phyloP scores from a whole-genome alignment of 2,329 filamentous ascomycete genomes.

The Rhexocercosporidium sp. region DNA sequence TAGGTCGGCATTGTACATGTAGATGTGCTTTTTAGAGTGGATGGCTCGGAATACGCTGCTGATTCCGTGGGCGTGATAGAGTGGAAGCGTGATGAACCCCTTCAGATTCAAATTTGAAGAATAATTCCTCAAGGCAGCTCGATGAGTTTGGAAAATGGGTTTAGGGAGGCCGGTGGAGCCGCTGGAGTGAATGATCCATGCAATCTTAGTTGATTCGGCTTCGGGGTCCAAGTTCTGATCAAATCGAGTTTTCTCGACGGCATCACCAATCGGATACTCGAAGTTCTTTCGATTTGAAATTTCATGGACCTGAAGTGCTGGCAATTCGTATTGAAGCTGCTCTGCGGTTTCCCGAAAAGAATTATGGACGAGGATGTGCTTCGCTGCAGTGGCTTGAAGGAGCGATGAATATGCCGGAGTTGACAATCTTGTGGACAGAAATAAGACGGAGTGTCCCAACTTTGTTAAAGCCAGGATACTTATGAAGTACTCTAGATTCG shows the following conservation, averaged over 20 bases:
- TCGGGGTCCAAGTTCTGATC: conserved; percentile 45
- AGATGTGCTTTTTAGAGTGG: conserved; percentile 53
- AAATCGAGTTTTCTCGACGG: conserved; percentile 46
- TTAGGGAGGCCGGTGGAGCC: conserved; percentile 67
- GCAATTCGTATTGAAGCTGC: conserved; percentile 27
- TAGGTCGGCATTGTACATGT: conserved; percentile 58
- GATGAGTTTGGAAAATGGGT: conserved; percentile 63
- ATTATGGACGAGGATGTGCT: conserved; percentile 32
- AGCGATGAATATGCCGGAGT: conserved; percentile 54
- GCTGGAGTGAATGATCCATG: conserved; percentile 38
- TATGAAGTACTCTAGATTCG: conserved; percentile 56
- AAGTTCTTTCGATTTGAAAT: neutral
- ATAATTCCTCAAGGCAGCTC: conserved; percentile 47
- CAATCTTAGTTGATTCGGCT: conserved; percentile 32
- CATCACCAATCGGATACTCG: conserved; percentile 28
- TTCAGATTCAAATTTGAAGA: conserved; percentile 45
- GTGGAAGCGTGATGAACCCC: conserved; percentile 60
- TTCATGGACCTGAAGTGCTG: neutral
- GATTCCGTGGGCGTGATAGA: conserved; percentile 64
- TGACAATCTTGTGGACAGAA: conserved; percentile 59
- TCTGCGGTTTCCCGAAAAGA: conserved; percentile 22
- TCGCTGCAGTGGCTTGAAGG: conserved; percentile 45
- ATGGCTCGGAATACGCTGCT: conserved; percentile 59
- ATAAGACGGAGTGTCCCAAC: conserved; percentile 57
- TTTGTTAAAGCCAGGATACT: conserved; percentile 56